These are phyloP conservation scores for Yamadazyma atmosphaerica DNA, from an alignment of 1,139 yeast genomes.

Conservation along the genomic window DNA sequence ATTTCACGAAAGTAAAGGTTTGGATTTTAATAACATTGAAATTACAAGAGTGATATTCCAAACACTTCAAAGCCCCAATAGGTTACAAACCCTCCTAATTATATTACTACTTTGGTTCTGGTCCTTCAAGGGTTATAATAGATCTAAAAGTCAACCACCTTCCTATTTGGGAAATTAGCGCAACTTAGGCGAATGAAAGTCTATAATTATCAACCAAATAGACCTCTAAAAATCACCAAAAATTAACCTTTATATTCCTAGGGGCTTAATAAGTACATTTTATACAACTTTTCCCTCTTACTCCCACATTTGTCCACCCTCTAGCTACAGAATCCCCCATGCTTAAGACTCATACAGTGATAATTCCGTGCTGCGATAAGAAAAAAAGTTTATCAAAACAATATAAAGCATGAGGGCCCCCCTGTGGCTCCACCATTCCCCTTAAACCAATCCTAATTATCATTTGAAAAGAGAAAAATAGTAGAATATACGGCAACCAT, in stretches of 20 bases:
- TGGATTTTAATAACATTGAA: no score
- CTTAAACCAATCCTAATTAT: neutral
- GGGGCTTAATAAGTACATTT: neutral
- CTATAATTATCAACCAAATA: neutral
- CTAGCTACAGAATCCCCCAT: no score
- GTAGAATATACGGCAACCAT: constrained; percentile 1
- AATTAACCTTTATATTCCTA: neutral
- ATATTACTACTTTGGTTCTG: neutral
- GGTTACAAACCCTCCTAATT: no score
- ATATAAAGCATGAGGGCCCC: no score
- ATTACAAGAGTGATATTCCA: no score
- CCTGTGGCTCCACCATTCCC: neutral
- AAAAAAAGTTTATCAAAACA: neutral
- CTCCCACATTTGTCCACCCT: no score
- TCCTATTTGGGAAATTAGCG: constrained; percentile 2
- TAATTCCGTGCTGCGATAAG: neutral
- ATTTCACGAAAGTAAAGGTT: no score
- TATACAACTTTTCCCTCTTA: no score
- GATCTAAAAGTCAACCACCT: neutral
- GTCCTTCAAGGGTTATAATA: neutral
- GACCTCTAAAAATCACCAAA: neutral
- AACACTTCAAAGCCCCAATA: no score
- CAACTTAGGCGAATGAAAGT: neutral
- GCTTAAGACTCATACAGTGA: no score
- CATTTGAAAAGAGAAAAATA: neutral